Evolutionary conservation across 2,329 filamentous ascomycete species (phyloP).

Genomic region (Reticulascus tulasneorum): DNA sequence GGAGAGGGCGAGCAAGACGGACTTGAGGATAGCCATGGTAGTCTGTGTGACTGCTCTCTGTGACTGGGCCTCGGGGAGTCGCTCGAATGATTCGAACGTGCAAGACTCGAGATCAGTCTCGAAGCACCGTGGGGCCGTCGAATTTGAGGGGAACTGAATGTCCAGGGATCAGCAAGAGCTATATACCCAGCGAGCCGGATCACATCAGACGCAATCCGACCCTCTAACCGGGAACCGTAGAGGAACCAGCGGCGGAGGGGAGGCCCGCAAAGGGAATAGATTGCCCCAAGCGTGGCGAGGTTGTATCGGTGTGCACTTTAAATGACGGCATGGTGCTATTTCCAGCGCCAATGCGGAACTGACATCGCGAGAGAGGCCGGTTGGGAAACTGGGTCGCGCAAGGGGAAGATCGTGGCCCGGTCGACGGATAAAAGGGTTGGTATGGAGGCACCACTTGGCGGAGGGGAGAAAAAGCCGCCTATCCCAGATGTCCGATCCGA

Average conservation of each 20-base stretch:
- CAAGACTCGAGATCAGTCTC: no score
- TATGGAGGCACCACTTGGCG: no score
- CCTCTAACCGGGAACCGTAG: constrained; percentile 6
- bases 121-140: no score
- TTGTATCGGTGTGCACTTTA: neutral
- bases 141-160: no score
- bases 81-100: no score
- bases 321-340: constrained; percentile 1
- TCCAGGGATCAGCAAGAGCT: neutral
- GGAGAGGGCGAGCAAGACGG: constrained; percentile 15
- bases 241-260: constrained; percentile 4
- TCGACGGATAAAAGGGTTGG: constrained; percentile 9
- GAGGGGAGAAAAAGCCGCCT: no score
- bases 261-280: constrained; percentile 5
- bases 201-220: neutral
- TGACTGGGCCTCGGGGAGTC: no score
- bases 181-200: constrained; percentile 2
- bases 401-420: constrained; percentile 4
- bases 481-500: no score
- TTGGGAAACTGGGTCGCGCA: neutral
- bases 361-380: constrained; percentile 1
- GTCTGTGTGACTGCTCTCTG: neutral
- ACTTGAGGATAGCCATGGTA: constrained; percentile 10
- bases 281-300: constrained; percentile 3
- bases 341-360: constrained; percentile 4